Evolutionary conservation across 176 grass and related monocot genomes (phyloP).

Genomic region (Aegilops sharonensis): DNA sequence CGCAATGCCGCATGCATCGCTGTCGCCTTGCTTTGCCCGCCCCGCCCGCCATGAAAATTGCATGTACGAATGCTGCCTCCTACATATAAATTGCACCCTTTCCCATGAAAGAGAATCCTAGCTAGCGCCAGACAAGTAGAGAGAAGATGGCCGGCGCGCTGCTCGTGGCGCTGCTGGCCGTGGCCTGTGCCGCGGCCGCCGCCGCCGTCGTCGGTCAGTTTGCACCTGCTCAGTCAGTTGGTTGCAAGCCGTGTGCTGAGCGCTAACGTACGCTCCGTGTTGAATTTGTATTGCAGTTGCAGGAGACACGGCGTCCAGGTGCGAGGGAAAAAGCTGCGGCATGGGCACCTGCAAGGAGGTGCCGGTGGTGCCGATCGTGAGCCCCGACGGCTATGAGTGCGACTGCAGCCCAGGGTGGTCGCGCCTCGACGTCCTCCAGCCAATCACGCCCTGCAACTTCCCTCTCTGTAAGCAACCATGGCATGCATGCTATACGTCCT

Average conservation of each 20-base stretch:
- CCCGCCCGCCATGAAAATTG: too few species aligned
- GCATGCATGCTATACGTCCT: neutral
- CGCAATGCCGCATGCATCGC: neutral
- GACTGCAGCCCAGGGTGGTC: slow-evolving; percentile 34
- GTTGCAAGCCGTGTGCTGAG: too few species aligned
- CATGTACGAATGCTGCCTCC: neutral
- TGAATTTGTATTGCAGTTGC: neutral
- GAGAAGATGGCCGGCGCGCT: neutral
- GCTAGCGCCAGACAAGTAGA: neutral
- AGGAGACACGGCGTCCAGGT: neutral
- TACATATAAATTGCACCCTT: neutral
- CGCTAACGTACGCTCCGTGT: neutral
- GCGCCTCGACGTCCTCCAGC: neutral
- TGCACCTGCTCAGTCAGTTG: neutral
- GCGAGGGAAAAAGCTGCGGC: slow-evolving; percentile 23
- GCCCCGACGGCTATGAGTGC: neutral
- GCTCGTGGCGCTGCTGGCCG: slow-evolving; percentile 4
- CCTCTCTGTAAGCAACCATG: slow-evolving; percentile 13
- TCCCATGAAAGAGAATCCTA: neutral
- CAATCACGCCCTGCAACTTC: slow-evolving; percentile 15
- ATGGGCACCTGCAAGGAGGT: slow-evolving; percentile 19
- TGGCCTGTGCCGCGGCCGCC: neutral
- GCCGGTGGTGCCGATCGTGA: neutral
- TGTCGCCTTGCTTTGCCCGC: neutral
- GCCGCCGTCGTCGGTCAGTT: neutral